Base-by-base conservation (phyloP, 148 eudicot species). In the Dianthus caryophyllus region DNA sequence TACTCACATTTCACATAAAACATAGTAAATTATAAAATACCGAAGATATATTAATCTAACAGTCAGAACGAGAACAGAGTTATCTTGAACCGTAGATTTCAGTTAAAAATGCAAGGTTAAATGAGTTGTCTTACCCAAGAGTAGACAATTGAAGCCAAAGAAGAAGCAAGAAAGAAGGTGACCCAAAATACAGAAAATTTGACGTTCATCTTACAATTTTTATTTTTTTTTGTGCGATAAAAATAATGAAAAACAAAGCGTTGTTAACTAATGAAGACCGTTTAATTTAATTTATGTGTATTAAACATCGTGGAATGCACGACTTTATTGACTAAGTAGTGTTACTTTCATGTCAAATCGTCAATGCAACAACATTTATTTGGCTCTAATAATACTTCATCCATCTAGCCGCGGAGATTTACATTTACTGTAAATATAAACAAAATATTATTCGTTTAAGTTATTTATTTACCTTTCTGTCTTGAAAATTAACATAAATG, bases 121-220 rank as follows among this genome's bases (percentile, higher is more conserved):
- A 17, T 33, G 9, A n/a, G n/a, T n/a, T n/a, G n/a, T n/a, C 46
- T 65, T 70, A 76, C 78, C 75, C 1, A 14, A 27, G 70, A 48
- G 51, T 47, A 70, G 41, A 54, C 74, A 1, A 13, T 50, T 20
- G 67, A 57, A 0, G 71, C 24, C 14, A 17, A 11, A 31, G 62
- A 17, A 33, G 38, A 69, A 29, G 74, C 71, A 26, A 76, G 52
- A 47, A 76, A 29, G 38, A 70, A 49, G 26, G 51, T 36, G 13
- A 33, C 13, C 25, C 20, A 65, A 21, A 39, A 44, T 43, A 44
- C 36, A 21, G 59, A 18, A 57, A 76, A 63, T 29, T 58, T 76
- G 62, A 22, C 1, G 30, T 70, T 63, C 78, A 76, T 70, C 8
- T 54, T 27, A 24, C 2, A 57, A 4, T 5, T 44, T 63, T 44